Base-by-base conservation (phyloP, 192 early-diverging fungal genomes). In the Rhizoclosmatium sp. region DNA sequence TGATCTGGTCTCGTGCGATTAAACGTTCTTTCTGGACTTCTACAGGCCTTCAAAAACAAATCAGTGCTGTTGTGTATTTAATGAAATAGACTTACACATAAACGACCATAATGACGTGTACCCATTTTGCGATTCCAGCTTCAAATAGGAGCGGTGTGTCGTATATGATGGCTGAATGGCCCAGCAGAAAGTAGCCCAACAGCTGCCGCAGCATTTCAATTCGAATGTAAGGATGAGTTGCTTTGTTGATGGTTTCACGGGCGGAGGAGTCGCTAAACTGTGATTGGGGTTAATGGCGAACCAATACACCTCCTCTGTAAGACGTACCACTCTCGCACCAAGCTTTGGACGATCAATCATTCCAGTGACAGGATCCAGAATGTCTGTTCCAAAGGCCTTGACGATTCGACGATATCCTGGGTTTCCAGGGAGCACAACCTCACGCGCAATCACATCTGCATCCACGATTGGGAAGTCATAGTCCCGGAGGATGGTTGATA, bases 81-180 rank as follows among this genome's bases (percentile, higher is more conserved):
- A 31, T 69, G 75, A 58, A 67, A 45, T 68, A 9, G 3, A 67
- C 16, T 81, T 85, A 95, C 93, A 92, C 93, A 71, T 93, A 95
- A 2, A 98, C 92, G 1, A 98, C 96, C 39, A 94, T 84, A 5
- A 90, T 91, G 3, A 84, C 78, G 49, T 89, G 89, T 41, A 97
- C 91, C 73, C 92, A 91, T 59, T 85, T 85, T 78, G 94, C 86
- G 70, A 98, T 79, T 14, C 93, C 90, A 14, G 92, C 89, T 78
- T 99, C 98, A 65, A 95, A 92, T 69, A 99, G 86, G 59, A 99
- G 83, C n/a, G 98, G 98, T 1, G 94, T 94, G 82, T 99, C 98
- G 56, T 98, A 85, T 1, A 99, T 87, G 10, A 93, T 93, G 14
- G 95, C 60, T 3, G 85, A 77, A 2, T 91, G 80, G 2, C 94